Percentiles rank a stretch among this genome's conserved stretches.
phyloP scores from a whole-genome alignment of 352 stramenopile genomes.

The Phytophthora brassicae region DNA sequence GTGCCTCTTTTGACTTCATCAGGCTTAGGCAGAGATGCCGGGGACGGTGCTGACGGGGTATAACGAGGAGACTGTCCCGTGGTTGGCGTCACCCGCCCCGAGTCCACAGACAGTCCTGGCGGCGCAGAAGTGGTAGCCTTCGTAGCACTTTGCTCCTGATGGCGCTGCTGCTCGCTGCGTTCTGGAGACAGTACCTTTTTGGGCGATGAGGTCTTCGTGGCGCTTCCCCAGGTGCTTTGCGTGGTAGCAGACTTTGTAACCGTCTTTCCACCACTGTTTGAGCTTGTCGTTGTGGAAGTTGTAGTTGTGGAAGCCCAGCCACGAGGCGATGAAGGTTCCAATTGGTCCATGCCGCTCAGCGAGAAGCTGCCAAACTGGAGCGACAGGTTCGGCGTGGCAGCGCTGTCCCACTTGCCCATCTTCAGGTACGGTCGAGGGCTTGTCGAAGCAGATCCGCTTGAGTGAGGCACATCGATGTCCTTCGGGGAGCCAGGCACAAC shows the following conservation, averaged over 20 bases:
- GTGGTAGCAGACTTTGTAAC: conserved; percentile 48
- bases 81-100: conserved; percentile 68
- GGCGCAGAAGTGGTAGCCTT: conserved; percentile 61
- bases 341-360: conserved; percentile 61
- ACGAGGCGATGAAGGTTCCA: conserved; percentile 58
- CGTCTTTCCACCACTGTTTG: conserved; percentile 42
- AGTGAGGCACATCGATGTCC: conserved; percentile 53
- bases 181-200: conserved; percentile 73
- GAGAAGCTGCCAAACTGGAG: conserved; percentile 90
- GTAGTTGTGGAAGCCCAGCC: conserved; percentile 60
- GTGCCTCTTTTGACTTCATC: conserved; percentile 83
- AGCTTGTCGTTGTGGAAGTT: conserved; percentile 42
- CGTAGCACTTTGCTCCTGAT: conserved; percentile 22
- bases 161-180: conserved; percentile 34
- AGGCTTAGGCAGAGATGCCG: conserved; percentile 84
- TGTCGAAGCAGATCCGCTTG: conserved; percentile 33
- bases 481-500: conserved; percentile 67
- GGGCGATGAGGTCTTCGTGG: conserved; percentile 45
- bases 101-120: conserved; percentile 70
- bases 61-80: conserved; percentile 65
- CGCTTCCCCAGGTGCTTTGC: conserved; percentile 56
- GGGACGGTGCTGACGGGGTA: conserved; percentile 75
- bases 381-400: conserved; percentile 66
- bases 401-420: conserved; percentile 83
- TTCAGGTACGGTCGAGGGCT: conserved; percentile 84